Evolutionary conservation across 176 grass and related monocot genomes (phyloP).

Genomic region (Hsuehochloa calcarea): DNA sequence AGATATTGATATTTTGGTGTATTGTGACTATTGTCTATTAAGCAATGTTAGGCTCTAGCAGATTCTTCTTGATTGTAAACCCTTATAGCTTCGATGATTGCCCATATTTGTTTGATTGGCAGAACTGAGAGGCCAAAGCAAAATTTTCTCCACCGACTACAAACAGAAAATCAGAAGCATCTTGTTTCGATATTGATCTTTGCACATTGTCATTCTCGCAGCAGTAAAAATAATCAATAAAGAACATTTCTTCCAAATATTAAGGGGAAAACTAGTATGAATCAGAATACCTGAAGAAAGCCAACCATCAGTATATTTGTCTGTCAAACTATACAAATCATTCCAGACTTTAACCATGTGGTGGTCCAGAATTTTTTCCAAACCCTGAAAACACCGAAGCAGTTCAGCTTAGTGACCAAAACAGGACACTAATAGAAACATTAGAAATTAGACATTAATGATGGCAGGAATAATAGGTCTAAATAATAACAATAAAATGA

Average conservation of each 20-base stretch:
- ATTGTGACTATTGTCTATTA: background rate
- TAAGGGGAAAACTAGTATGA: background rate
- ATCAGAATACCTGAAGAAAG: conserved; percentile 79
- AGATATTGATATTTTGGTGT: background rate
- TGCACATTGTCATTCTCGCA: background rate
- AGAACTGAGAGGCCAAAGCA: background rate
- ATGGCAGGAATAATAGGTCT: background rate
- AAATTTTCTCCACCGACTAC: background rate
- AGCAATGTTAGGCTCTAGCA: background rate
- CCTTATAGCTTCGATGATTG: background rate
- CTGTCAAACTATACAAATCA: conserved; percentile 82
- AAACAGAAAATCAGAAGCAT: conserved; percentile 9
- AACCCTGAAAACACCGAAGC: conserved; percentile 53
- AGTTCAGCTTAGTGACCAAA: conserved; percentile 26
- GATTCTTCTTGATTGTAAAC: background rate
- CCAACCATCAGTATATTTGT: conserved; percentile 79
- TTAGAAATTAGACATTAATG: background rate
- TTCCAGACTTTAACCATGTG: conserved; percentile 76
- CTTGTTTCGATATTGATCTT: background rate
- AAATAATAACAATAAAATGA: background rate
- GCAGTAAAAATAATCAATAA: background rate
- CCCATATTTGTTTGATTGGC: background rate
- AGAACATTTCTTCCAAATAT: background rate
- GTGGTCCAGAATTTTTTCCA: conserved; percentile 79
- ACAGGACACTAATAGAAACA: background rate